Conservation (phyloP, 441 rosid genomes). For the Euphorbia celastroides region DNA sequence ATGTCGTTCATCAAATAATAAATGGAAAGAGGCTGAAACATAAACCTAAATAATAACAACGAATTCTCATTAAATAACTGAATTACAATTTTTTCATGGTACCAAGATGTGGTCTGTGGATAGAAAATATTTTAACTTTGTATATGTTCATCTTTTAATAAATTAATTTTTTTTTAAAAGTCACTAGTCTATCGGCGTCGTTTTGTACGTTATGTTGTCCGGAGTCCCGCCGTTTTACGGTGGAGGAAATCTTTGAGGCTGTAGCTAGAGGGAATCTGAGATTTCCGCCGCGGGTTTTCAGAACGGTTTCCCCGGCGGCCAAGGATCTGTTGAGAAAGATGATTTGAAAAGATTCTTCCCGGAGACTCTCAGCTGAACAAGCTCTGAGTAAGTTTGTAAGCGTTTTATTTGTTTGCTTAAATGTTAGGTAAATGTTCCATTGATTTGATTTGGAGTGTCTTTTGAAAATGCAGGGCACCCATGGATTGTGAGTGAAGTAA, state of each 20-base stretch:
- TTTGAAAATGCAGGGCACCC: conserved; percentile 56
- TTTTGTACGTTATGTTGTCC: conserved; percentile 74
- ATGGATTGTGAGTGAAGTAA: conserved; percentile 50
- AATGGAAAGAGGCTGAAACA: too few relatives aligned
- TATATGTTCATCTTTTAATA: too few relatives aligned
- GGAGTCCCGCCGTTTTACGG: conserved; percentile 81
- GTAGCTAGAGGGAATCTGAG: conserved; percentile 65
- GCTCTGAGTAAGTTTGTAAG: conserved; percentile 52
- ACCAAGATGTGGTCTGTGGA: too few relatives aligned
- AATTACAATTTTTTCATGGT: too few relatives aligned
- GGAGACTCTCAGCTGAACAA: conserved; percentile 80
- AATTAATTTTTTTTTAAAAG: too few relatives aligned
- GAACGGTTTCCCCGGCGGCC: conserved; percentile 47
- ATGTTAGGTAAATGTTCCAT: neutral
- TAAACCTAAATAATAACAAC: too few relatives aligned
- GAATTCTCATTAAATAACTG: too few relatives aligned
- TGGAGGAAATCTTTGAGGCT: conserved; percentile 65
- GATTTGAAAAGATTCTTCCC: conserved; percentile 65
- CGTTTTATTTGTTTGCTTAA: neutral
- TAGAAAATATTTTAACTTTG: too few relatives aligned
- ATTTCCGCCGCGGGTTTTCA: conserved; percentile 54
- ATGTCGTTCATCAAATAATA: too few relatives aligned
- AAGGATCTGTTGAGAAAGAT: conserved; percentile 72
- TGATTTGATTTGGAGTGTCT: neutral
- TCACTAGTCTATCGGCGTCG: conserved; percentile 60